Evolutionary conservation across 331 rosid genomes (phyloP).

Genomic region (Telfairia occidentalis): DNA sequence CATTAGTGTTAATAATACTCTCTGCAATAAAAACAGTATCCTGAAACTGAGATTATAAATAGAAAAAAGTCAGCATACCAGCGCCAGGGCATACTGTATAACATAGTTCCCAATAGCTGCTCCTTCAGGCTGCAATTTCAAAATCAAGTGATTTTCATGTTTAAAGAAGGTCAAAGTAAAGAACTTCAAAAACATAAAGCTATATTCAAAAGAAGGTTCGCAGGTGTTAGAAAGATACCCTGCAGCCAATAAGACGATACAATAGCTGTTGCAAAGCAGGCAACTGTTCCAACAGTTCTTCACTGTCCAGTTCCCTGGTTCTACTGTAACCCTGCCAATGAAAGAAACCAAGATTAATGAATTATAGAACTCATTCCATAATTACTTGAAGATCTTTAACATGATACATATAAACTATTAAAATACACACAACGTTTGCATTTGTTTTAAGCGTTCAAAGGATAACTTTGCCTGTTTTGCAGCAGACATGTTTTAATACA

Average conservation of each 20-base stretch:
- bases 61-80: constrained; percentile 47
- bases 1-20: background rate
- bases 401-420: no score
- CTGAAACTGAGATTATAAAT: background rate
- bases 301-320: constrained; percentile 93
- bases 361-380: no score
- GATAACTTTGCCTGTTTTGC: no score
- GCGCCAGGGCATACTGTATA: constrained; percentile 91
- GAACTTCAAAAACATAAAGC: background rate
- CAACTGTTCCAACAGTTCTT: constrained; percentile 84
- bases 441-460: no score
- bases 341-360: background rate
- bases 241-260: constrained; percentile 83
- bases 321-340: constrained; percentile 71
- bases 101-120: constrained; percentile 79
- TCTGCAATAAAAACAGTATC: background rate
- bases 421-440: no score
- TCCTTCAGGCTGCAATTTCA: constrained; percentile 86
- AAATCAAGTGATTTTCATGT: constrained; percentile 8
- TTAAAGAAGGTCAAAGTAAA: background rate
- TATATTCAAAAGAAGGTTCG: background rate
- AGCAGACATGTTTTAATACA: no score
- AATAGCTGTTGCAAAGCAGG: constrained; percentile 93
- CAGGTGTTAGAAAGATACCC: constrained; percentile 33
- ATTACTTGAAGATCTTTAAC: no score